phyloP scores from a whole-genome alignment of 371 early-diverging fungal genomes.

The Batrachochytrium dendrobatidis region DNA sequence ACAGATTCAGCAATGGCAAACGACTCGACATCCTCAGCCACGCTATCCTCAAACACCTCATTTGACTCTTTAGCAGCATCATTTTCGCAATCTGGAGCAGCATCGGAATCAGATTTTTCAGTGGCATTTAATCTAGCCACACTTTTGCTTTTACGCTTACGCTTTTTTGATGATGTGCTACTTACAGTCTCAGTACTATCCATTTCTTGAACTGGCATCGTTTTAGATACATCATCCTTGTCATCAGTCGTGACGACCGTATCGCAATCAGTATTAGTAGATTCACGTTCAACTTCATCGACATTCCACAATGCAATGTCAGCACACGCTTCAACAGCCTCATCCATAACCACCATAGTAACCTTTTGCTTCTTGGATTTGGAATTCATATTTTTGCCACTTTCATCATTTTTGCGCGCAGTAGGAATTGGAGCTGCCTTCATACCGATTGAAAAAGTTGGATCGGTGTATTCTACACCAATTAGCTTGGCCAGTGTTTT shows the following conservation, averaged over 20 bases:
- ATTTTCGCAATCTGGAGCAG: neutral
- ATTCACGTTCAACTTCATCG: neutral
- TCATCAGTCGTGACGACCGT: neutral
- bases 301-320: too few species aligned
- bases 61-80: too few species aligned
- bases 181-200: neutral
- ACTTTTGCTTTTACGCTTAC: constrained; percentile 2
- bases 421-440: neutral
- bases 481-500: neutral
- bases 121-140: too few species aligned
- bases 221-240: neutral
- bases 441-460: neutral
- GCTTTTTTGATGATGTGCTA: neutral
- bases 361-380: neutral
- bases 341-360: neutral
- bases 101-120: neutral
- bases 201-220: too few species aligned
- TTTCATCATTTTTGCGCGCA: neutral
- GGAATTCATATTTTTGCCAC: neutral
- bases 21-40: too few species aligned
- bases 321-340: neutral
- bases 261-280: neutral
- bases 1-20: neutral
- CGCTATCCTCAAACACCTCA: too few species aligned
- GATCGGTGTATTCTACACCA: neutral